Base-by-base conservation (phyloP, 257 asterid species). In the Lavandula angustifolia region DNA sequence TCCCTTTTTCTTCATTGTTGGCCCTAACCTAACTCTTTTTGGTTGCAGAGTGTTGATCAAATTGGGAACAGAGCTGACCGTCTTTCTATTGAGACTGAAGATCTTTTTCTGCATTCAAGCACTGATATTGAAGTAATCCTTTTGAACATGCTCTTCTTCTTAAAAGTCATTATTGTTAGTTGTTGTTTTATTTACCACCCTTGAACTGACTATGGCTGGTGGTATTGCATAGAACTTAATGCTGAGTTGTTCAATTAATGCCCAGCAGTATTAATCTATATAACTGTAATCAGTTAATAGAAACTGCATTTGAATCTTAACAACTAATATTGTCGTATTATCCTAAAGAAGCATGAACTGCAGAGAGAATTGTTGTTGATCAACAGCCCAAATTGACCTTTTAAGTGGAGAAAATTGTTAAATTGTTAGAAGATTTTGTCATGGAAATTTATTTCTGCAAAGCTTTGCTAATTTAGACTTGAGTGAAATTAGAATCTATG, bases 31-130 rank as follows among this genome's bases (percentile, higher is more conserved):
- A 62, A 35, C 71, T 64, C 43, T 43, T 73, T 51, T 63, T 64
- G 64, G 44, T 72, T 72, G 57, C 88, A 94, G 97, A 94, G 99
- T 76, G 81, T 94, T 72, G 97, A 90, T 74, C 99, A 87, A 82
- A 91, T 94, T 78, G 95, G 89, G 51, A 80, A 86, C 66, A 83
- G 97, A 80, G 97, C 97, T 71, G 91, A 83, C 62, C 96, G 99
- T 67, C 80, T 87, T 84, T 57, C 68, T 68, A 85, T 90, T 75
- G 79, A 70, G 52, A 61, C 92, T 17, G 85, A 74, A 54, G 87
- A 80, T 55, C 83, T 90, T 59, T 94, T 64, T 78, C 78, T 94
- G 69, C 77, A 81, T 71, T 79, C 99, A 29, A 90, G 95, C 82
- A 94, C 97, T 73, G 92, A 90, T 79, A 67, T 90, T 70, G 96